phyloP scores from a whole-genome alignment of 2,329 filamentous ascomycete genomes.

The Ophidiomyces ophidiicola region DNA sequence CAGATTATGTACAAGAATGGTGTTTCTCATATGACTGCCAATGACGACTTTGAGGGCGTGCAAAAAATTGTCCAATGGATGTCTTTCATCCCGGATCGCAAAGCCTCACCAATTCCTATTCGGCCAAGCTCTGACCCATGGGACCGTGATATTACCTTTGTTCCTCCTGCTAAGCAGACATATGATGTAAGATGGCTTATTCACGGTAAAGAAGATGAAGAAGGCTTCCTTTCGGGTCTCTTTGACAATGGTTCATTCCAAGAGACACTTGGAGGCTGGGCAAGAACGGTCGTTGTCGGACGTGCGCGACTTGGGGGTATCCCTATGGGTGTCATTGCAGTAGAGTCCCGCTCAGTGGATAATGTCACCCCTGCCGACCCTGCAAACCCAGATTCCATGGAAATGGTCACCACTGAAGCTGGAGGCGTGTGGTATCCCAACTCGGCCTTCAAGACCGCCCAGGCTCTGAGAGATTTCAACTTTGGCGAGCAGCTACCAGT shows the following conservation, averaged over 20 bases:
- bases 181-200: conserved; percentile 96
- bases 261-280: conserved; percentile 93
- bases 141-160: conserved; percentile 84
- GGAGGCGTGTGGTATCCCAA: conserved; percentile 99
- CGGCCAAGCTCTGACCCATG: conserved; percentile 72
- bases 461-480: conserved; percentile 99
- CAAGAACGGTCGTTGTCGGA: conserved; percentile 88
- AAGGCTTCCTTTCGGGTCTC: conserved; percentile 72
- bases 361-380: conserved; percentile 94
- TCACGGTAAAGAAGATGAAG: conserved; percentile 66
- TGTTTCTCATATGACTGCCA: conserved; percentile 97
- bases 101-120: conserved; percentile 84
- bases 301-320: conserved; percentile 94
- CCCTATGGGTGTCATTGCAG: conserved; percentile 93
- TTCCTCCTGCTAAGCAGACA: conserved; percentile 64
- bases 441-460: conserved; percentile 98
- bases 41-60: conserved; percentile 94
- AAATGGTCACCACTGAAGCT: conserved; percentile 86
- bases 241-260: conserved; percentile 97
- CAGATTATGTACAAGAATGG: conserved; percentile 99
- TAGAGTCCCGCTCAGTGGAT: conserved; percentile 91
- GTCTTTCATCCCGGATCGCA: conserved; percentile 93
- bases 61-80: conserved; percentile 98
- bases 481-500: conserved; percentile 93
- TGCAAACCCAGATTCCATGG: conserved; percentile 95